phyloP scores from a whole-genome alignment of 2,329 filamentous ascomycete genomes.

The Ophiostoma tasmaniense region DNA sequence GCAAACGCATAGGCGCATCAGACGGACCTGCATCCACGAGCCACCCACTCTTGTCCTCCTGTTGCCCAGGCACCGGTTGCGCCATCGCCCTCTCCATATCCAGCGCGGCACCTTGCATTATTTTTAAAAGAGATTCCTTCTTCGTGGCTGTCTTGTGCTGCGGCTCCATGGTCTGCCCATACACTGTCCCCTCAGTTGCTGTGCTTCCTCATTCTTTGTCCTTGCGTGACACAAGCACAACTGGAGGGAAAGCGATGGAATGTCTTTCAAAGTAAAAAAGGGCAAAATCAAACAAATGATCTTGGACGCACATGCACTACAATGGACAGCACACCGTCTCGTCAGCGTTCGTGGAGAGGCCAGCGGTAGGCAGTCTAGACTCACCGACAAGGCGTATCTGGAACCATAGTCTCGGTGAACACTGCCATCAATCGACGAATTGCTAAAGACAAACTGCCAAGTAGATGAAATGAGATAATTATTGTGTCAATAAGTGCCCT shows the following conservation, averaged over 20 bases:
- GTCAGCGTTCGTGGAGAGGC: background rate
- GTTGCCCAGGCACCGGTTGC: background rate
- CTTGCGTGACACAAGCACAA: constrained; percentile 2
- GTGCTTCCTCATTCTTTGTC: constrained; percentile 7
- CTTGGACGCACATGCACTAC: background rate
- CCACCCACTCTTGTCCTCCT: background rate
- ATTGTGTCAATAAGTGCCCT: background rate
- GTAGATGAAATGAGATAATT: background rate
- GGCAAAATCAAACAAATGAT: background rate
- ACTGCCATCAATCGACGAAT: background rate
- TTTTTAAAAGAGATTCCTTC: background rate
- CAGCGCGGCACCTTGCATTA: background rate
- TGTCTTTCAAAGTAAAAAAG: background rate
- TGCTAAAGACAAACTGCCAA: background rate
- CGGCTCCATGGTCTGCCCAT: background rate
- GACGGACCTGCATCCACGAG: background rate
- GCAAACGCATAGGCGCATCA: constrained; percentile 2
- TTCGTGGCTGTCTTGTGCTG: background rate
- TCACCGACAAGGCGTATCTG: background rate
- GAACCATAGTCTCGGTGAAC: background rate
- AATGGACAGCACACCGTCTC: background rate
- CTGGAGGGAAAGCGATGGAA: background rate
- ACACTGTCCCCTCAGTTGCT: background rate
- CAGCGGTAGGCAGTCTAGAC: background rate
- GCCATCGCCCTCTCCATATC: background rate